Evolutionary conservation across 768 basidiomycete genomes (phyloP).

Genomic region (Leccinum longicurvipes): DNA sequence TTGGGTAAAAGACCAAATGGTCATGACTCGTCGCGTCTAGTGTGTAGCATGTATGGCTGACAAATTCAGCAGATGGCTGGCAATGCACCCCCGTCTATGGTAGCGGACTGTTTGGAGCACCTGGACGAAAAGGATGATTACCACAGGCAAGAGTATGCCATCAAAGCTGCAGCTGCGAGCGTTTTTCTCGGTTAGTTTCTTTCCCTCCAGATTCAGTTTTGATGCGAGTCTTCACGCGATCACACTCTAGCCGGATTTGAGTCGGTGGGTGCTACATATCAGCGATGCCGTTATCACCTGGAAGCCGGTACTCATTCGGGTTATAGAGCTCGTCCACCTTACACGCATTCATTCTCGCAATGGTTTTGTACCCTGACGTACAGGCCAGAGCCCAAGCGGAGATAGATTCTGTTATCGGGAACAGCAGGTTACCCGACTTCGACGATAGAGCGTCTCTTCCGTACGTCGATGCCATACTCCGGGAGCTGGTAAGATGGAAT

Average conservation of each 20-base stretch:
- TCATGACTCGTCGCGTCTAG: not conserved
- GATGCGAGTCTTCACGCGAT: not conserved
- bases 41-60: not conserved
- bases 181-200: slow-evolving; percentile 19
- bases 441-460: slow-evolving; percentile 32
- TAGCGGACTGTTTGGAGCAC: slow-evolving; percentile 21
- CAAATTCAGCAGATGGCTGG: slow-evolving; percentile 7
- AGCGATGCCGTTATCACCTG: not conserved
- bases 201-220: not conserved
- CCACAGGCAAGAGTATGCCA: slow-evolving; percentile 19
- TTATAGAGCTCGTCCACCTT: slow-evolving; percentile 24
- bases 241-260: slow-evolving; percentile 21
- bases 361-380: slow-evolving; percentile 26
- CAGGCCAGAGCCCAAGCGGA: slow-evolving; percentile 25
- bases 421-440: slow-evolving; percentile 23
- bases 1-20: slow-evolving; percentile 24
- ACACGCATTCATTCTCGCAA: slow-evolving; percentile 26
- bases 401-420: slow-evolving; percentile 27
- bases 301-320: not conserved
- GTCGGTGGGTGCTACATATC: slow-evolving; percentile 14
- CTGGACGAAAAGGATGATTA: slow-evolving; percentile 16
- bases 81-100: slow-evolving; percentile 23
- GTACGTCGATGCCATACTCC: slow-evolving; percentile 41
- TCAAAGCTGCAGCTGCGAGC: slow-evolving; percentile 26
- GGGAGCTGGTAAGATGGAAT: slow-evolving; percentile 32